A percentile compares a stretch with the other conserved stretches of the same genome.
phyloP scores from a whole-genome alignment of 202 grass and related monocot genomes.

The Carex sylvatica region DNA sequence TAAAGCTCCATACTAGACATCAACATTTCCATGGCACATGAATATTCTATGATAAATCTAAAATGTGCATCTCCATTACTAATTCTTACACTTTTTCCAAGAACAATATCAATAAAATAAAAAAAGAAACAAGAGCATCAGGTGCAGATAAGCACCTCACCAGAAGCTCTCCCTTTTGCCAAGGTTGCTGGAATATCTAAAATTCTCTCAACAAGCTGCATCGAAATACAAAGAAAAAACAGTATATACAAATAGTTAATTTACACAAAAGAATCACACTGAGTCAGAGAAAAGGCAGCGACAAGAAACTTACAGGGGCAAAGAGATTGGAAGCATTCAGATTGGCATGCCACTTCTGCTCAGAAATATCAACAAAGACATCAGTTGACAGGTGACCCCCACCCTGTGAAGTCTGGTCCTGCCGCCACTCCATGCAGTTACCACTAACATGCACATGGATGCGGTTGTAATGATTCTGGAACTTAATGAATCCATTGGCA shows the following conservation, averaged over 20 bases:
- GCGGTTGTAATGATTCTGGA: slow-evolving; percentile 73
- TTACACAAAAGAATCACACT: background rate
- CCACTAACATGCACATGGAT: slow-evolving; percentile 75
- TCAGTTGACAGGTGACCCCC: slow-evolving; percentile 84
- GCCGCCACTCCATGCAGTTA: slow-evolving; percentile 91
- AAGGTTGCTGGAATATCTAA: slow-evolving; percentile 82
- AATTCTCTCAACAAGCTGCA: slow-evolving; percentile 89
- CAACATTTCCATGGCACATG: background rate
- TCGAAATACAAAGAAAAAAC: slow-evolving; percentile 24
- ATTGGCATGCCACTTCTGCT: slow-evolving; percentile 98
- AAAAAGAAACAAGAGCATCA: slow-evolving; percentile 24
- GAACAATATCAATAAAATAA: background rate
- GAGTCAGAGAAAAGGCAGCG: background rate
- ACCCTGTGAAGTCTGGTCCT: slow-evolving; percentile 81
- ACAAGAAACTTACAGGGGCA: slow-evolving; percentile 65
- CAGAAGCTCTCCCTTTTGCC: slow-evolving; percentile 87
- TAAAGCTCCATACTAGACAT: background rate
- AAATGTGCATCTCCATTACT: background rate
- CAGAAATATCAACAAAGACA: slow-evolving; percentile 91
- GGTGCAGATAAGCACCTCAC: slow-evolving; percentile 87
- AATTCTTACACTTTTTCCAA: background rate
- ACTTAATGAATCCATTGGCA: slow-evolving; percentile 61
- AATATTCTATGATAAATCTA: background rate
- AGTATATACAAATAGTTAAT: slow-evolving; percentile 14
- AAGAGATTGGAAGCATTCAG: slow-evolving; percentile 73